Conservation (phyloP, 2,329 filamentous ascomycete genomes). For the Sporothrix protearum region DNA sequence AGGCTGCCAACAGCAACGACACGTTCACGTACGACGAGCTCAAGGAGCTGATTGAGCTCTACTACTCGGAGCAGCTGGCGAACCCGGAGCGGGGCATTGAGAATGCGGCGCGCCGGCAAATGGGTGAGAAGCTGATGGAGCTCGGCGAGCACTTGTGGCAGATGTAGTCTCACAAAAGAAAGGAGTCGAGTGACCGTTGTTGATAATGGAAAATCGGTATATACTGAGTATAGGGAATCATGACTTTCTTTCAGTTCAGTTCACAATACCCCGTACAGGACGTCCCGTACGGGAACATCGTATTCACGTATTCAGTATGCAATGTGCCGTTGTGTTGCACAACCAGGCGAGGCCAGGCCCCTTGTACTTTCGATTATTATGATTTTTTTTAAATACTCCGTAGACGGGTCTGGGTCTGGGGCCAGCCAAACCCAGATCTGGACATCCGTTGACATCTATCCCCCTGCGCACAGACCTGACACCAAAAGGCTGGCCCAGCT, state of each 20-base stretch:
- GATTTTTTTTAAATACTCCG: too few species aligned
- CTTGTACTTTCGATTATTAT: too few species aligned
- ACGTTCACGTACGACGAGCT: slow-evolving; percentile 64
- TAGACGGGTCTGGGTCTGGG: background rate
- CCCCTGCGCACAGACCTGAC: slow-evolving; percentile 9
- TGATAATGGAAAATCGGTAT: background rate
- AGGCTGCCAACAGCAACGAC: slow-evolving; percentile 34
- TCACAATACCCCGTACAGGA: too few species aligned
- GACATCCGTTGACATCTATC: background rate
- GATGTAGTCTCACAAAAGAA: slow-evolving; percentile 35
- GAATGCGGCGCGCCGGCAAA: slow-evolving; percentile 62
- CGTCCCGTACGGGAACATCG: too few species aligned
- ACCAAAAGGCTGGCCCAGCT: background rate
- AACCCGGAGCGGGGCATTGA: slow-evolving; percentile 66
- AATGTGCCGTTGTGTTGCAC: background rate
- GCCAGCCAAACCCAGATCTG: background rate
- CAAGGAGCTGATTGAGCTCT: slow-evolving; percentile 62
- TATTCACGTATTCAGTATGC: background rate
- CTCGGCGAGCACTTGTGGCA: slow-evolving; percentile 73
- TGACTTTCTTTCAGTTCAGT: background rate
- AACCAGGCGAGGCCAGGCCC: too few species aligned
- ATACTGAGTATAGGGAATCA: background rate
- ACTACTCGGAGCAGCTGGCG: slow-evolving; percentile 63
- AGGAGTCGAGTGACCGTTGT: background rate
- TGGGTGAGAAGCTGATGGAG: slow-evolving; percentile 68